Conservation (phyloP, 495 filamentous ascomycete genomes). For the Chaetomidium leptoderma region DNA sequence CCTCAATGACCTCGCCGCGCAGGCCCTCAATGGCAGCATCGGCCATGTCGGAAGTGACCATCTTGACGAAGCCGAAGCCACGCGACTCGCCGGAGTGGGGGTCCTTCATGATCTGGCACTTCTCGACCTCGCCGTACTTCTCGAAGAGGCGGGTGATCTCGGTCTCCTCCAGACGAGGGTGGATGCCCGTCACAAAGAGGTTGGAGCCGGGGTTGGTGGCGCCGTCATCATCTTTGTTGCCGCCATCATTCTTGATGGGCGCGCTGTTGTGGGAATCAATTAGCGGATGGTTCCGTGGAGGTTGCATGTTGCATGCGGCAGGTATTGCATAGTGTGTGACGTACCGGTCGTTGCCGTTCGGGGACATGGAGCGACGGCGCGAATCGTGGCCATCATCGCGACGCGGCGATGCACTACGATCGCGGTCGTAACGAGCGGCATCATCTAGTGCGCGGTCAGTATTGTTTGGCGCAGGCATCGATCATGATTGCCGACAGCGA, state of each 20-base stretch:
- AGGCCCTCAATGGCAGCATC: constrained; percentile 95
- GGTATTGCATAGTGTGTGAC: constrained; percentile 27
- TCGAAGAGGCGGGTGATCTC: constrained; percentile 94
- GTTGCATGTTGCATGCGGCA: background rate
- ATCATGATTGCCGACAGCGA: background rate
- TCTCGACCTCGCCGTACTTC: constrained; percentile 97
- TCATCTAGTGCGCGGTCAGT: constrained; percentile 53
- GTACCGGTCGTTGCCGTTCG: constrained; percentile 68
- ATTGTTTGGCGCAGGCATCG: constrained; percentile 7
- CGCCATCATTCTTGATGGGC: constrained; percentile 32
- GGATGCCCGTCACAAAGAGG: constrained; percentile 97
- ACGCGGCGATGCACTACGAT: constrained; percentile 91
- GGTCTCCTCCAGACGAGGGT: constrained; percentile 84
- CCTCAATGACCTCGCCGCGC: constrained; percentile 92
- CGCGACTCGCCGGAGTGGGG: constrained; percentile 97
- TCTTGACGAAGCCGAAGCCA: constrained; percentile 99
- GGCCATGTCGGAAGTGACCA: constrained; percentile 87
- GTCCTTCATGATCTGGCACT: constrained; percentile 99
- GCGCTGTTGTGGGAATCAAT: constrained; percentile 19
- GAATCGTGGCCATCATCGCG: constrained; percentile 64
- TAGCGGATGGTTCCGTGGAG: constrained; percentile 4
- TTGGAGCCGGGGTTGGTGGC: constrained; percentile 91
- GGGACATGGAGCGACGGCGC: constrained; percentile 73
- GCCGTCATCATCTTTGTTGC: constrained; percentile 66
- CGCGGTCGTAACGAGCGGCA: constrained; percentile 65